A percentile compares a stretch with the other conserved stretches of the same genome.
Conservation (phyloP, 108 stramenopile genomes). For the Cylindrotheca fusiformis region DNA sequence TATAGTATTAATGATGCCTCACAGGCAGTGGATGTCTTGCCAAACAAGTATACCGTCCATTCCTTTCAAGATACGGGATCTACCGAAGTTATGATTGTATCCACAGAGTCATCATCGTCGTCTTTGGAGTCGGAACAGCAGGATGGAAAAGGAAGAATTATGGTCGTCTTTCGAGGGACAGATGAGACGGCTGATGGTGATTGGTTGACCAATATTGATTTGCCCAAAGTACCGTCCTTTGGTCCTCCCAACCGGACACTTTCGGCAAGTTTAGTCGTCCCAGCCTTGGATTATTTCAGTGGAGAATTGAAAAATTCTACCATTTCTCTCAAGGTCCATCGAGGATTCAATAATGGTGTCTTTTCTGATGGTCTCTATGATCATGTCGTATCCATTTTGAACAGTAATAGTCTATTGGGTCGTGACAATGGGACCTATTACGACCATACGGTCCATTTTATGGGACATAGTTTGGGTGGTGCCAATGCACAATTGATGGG, state of each 20-base stretch:
- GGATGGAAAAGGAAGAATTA: slow-evolving; percentile 5
- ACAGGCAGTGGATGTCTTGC: neutral
- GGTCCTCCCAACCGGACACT: neutral
- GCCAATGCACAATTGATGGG: slow-evolving; percentile 7
- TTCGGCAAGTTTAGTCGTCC: neutral
- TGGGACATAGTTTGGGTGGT: slow-evolving; percentile 11
- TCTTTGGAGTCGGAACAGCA: neutral
- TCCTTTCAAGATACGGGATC: neutral
- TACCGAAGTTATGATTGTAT: slow-evolving; percentile 8
- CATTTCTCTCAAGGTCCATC: slow-evolving; percentile 4
- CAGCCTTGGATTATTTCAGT: neutral
- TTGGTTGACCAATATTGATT: slow-evolving; percentile 3
- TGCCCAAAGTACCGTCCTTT: slow-evolving; percentile 2
- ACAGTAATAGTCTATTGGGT: neutral
- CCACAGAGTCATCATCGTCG: neutral
- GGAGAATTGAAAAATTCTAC: neutral
- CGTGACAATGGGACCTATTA: neutral
- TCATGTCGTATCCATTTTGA: neutral
- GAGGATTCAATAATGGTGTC: slow-evolving; percentile 2
- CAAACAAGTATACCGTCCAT: neutral
- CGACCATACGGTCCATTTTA: slow-evolving; percentile 1
- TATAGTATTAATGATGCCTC: neutral
- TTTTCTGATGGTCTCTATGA: slow-evolving; percentile 2
- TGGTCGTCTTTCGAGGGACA: slow-evolving; percentile 7
- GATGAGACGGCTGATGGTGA: slow-evolving; percentile 6